Evolutionary conservation across 176 grass and related monocot genomes (phyloP), one percentile per base, ranked within the genome.

Genomic region (Cymbopogon citratus): DNA sequence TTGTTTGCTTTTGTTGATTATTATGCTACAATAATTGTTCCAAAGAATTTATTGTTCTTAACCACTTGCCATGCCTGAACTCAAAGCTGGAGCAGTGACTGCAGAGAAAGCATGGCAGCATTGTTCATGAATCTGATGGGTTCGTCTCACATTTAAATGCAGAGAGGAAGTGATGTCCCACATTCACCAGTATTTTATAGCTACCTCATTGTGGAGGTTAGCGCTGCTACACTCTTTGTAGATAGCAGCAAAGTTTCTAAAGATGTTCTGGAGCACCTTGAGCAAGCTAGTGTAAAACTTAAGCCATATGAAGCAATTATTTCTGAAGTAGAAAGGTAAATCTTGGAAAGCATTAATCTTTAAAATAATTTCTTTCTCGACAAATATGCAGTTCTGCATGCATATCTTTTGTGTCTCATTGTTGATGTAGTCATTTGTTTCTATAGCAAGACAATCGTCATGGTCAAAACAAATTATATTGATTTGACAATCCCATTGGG

Each of bases 171-270:
- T 86, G 95, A 98, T 82, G 81, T 93, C 81, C 92, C 95, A 54
- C 70, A 98, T 75, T 98, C 95, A 77, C 95, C 95, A 86, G 92
- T 98, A 63, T 98, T 94, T 83, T 98, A 98, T 86, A 84, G 90
- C 71, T 94, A 98, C 87, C 79, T 98, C 41, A 75, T 89, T 82
- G 90, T 98, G 54, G 95, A 93, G 74, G 68, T 80, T 75, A 81
- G 24, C 54, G 35, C 69, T 63, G 90, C 90, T 75, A 87, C 89
- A 69, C 86, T 98, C 70, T 98, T 98, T 91, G 82, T 98, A 64
- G 95, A 98, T 86, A 86, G 45, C 60, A 89, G 60, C 34, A 98
- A 98, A 82, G 76, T 98, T 79, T 89, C 90, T 81, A 74, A 77
- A 78, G 86, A 85, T 49, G 90, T 91, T 69, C 70, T 85, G 66